Evolutionary conservation across 495 filamentous ascomycete species (phyloP).

Genomic region (Xylaria venustula): DNA sequence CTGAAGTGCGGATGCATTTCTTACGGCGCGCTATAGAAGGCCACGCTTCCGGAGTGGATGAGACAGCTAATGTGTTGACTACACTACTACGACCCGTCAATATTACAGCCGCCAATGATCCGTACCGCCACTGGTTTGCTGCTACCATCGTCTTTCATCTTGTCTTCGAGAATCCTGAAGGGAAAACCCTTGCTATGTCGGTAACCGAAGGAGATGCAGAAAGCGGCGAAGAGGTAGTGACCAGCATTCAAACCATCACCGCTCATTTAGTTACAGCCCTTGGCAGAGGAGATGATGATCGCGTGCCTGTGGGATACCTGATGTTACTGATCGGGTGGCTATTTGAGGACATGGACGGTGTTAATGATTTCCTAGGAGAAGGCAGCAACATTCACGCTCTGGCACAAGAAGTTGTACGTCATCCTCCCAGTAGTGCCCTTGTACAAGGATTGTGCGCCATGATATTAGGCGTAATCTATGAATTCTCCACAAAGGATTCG

Average conservation of each 20-base stretch:
- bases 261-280: constrained; percentile 75
- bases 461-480: constrained; percentile 85
- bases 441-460: constrained; percentile 80
- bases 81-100: constrained; percentile 67
- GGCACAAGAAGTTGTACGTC: constrained; percentile 57
- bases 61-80: constrained; percentile 87
- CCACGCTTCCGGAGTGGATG: constrained; percentile 72
- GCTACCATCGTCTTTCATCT: constrained; percentile 86
- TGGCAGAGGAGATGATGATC: constrained; percentile 73
- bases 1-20: constrained; percentile 79
- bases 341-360: constrained; percentile 86
- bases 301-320: constrained; percentile 80
- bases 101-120: constrained; percentile 63
- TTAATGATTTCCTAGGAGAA: constrained; percentile 93
- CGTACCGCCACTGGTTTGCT: constrained; percentile 90
- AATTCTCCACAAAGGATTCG: constrained; percentile 97
- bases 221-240: constrained; percentile 91
- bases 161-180: constrained; percentile 76
- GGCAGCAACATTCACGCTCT: constrained; percentile 88
- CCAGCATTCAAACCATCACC: constrained; percentile 83
- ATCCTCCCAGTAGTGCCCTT: constrained; percentile 63
- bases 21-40: constrained; percentile 86
- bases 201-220: constrained; percentile 88
- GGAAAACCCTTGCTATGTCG: constrained; percentile 74
- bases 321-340: constrained; percentile 93